A percentile compares a stretch with the other conserved stretches of the same genome.
Evolutionary conservation across 2,329 filamentous ascomycete species (phyloP).

Genomic region (Dothidotthia symphoricarpi): DNA sequence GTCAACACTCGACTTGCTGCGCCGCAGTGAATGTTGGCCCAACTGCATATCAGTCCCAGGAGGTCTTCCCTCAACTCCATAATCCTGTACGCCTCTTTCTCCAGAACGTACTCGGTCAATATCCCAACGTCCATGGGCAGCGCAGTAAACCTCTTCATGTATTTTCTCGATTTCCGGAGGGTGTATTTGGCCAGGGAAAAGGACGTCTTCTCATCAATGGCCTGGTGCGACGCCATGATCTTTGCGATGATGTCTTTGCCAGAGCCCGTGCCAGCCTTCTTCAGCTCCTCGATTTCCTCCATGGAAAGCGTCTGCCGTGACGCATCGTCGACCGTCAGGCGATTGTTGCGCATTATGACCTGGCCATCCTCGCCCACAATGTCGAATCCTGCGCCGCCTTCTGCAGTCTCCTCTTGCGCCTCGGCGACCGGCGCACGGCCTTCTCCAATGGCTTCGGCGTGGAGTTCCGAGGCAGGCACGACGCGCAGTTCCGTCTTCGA

Average conservation of each 20-base stretch:
- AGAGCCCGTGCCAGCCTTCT: conserved; percentile 70
- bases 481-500: conserved; percentile 70
- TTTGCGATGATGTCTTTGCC: conserved; percentile 92
- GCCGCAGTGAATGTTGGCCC: conserved; percentile 84
- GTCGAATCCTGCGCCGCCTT: conserved; percentile 44
- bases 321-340: conserved; percentile 61
- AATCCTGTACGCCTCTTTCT: conserved; percentile 76
- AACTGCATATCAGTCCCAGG: conserved; percentile 77
- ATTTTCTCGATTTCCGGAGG: conserved; percentile 89
- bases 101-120: conserved; percentile 74
- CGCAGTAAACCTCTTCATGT: conserved; percentile 81
- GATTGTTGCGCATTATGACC: conserved; percentile 60
- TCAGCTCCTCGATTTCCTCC: conserved; percentile 69
- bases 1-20: conserved; percentile 39
- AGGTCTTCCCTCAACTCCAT: conserved; percentile 85
- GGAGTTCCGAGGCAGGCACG: conserved; percentile 76
- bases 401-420: conserved; percentile 31
- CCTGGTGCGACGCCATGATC: conserved; percentile 83
- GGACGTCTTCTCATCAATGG: conserved; percentile 87
- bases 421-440: conserved; percentile 45
- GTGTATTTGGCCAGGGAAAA: conserved; percentile 97
- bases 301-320: conserved; percentile 72
- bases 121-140: conserved; percentile 77
- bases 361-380: conserved; percentile 50
- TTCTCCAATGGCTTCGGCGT: conserved; percentile 69